Base-by-base conservation (phyloP, 768 basidiomycete genomes). In the Goffeauzyma gilvescens region DNA sequence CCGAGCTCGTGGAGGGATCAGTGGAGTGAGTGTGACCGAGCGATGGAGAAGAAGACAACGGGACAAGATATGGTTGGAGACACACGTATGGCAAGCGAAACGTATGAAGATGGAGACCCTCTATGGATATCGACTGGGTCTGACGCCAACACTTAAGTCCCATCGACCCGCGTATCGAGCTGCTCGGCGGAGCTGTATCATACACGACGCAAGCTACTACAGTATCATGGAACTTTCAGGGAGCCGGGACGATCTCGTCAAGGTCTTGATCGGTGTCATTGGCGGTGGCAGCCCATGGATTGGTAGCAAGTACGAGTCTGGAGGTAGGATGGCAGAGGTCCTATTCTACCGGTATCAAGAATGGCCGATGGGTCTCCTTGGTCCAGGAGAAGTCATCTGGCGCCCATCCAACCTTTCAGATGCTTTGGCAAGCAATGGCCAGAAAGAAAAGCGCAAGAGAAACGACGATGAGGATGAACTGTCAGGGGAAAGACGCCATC, bases 11-110 rank as follows among this genome's bases (percentile, higher is more conserved):
- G 8, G 79, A 72, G 42, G 39, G 25, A 48, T 58, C 3, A 48
- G 53, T n/a, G 70, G 68, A 18, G 50, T 73, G n/a, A 66, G 65
- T 31, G 67, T 76, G 25, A 79, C 77, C 0, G 74, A 76, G 32
- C 59, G 68, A 14, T 69, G 86, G 22, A 60, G 76, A 33, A 74
- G 70, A 37, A 73, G 90, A 44, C 87, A 93, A 62, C 65, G 90
- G 23, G 72, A 81, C 50, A 95, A 95, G 61, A 67, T 71, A 10
- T 96, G 90, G 90, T 74, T 98, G 0, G 85, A 90, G 58, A 90
- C 87, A 5, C 93, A 98, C 60, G 65, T 96, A 15, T 96, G 87
- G 85, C 90, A 95, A 54, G 82, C 87, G 1, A 96, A 95, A 64
- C 75, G 93, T 5, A 90, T 90, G 77, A 75, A 79, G 48, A 95